Conservation (phyloP, 2,329 filamentous ascomycete genomes). For the Fusarium chlamydosporum region DNA sequence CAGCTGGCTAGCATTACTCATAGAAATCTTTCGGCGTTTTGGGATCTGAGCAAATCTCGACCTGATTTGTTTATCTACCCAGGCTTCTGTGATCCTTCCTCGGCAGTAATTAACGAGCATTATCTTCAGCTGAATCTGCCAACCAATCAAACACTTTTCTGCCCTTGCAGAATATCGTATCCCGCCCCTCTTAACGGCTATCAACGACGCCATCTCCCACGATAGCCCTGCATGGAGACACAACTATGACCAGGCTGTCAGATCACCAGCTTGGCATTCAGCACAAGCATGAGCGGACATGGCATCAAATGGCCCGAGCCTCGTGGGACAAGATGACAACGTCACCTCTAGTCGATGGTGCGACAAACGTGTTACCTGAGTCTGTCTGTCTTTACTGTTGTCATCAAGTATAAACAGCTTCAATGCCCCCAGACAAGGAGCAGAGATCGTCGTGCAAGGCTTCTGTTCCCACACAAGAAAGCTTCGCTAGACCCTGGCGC, state of each 20-base stretch:
- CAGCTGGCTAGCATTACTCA: background rate
- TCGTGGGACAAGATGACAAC: slow-evolving; percentile 2
- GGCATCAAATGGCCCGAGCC: slow-evolving; percentile 26
- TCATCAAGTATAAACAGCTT: slow-evolving; percentile 25
- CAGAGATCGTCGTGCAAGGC: background rate
- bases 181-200: slow-evolving; percentile 11
- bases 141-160: slow-evolving; percentile 38
- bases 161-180: slow-evolving; percentile 13
- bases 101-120: slow-evolving; percentile 13
- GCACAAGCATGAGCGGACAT: slow-evolving; percentile 7
- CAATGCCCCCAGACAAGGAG: slow-evolving; percentile 3
- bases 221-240: slow-evolving; percentile 32
- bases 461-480: background rate
- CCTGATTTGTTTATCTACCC: background rate
- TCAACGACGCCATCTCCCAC: slow-evolving; percentile 37
- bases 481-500: slow-evolving; percentile 4
- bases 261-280: slow-evolving; percentile 28
- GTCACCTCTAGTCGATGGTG: slow-evolving; percentile 21
- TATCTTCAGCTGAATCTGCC: slow-evolving; percentile 20
- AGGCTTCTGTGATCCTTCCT: background rate
- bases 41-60: background rate
- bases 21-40: background rate
- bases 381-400: background rate
- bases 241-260: slow-evolving; percentile 10
- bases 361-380: slow-evolving; percentile 27